Evolutionary conservation across 2,329 filamentous ascomycete genomes (phyloP).

Genomic region (Monilinia polystroma): DNA sequence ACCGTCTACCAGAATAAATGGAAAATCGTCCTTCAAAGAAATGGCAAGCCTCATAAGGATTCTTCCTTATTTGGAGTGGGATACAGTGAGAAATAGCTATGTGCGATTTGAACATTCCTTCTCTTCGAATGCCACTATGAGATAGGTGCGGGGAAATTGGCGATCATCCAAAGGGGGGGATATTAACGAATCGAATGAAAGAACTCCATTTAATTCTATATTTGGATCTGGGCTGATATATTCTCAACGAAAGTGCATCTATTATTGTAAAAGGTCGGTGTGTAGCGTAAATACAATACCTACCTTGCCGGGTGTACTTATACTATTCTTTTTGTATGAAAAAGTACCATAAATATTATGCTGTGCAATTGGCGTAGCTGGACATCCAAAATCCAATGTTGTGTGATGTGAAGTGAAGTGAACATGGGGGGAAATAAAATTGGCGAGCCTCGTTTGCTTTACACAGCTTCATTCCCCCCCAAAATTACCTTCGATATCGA

Average conservation of each 20-base stretch:
- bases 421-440: constrained; percentile 1
- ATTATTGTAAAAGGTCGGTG: no score
- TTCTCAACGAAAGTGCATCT: no score
- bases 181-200: constrained; percentile 6
- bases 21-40: no score
- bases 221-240: not conserved
- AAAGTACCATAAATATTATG: not conserved
- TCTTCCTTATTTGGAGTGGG: not conserved
- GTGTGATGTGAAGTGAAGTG: constrained; percentile 1
- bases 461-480: not conserved
- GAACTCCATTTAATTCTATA: not conserved
- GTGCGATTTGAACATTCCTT: not conserved
- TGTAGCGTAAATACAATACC: no score
- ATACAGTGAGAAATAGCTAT: not conserved
- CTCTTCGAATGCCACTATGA: not conserved
- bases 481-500: not conserved
- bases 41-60: no score
- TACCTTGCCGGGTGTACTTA: not conserved
- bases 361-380: not conserved
- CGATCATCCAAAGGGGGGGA: not conserved
- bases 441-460: constrained; percentile 18
- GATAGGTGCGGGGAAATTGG: constrained; percentile 18
- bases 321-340: not conserved
- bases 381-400: not conserved
- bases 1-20: no score